Base-by-base conservation (phyloP, 345 rosid genomes). In the Aegle marmelos region DNA sequence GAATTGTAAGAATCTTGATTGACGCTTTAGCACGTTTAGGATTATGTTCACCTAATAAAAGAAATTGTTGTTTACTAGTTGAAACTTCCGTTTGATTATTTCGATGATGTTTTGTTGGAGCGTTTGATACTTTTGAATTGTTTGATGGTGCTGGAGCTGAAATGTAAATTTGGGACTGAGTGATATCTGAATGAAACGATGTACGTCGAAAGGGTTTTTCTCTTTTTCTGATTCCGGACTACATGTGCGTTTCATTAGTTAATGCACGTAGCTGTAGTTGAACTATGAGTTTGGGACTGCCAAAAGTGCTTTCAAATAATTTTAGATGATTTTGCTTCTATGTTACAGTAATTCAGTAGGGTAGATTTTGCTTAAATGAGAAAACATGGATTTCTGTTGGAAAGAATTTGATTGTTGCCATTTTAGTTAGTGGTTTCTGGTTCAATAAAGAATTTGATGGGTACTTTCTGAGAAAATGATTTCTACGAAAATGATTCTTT, bases 1-100 rank as follows among this genome's bases (percentile, higher is more conserved):
- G 86, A 87, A 81, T 81, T 59, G 92, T 92, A 83, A 84, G 93
- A 78, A 25, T 73, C 56, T 24, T 17, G 16, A 74, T n/a, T 9
- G 24, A 74, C 25, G 4, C 68, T 60, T 27, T 61, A 10, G 27
- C n/a, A 27, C 14, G 9, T 39, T 60, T 73, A 66, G 41, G 68
- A 31, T 64, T 70, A 24, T n/a, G 14, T 53, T 16, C 57, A 17
- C 57, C n/a, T 53, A 53, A 53, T 53, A 7, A 17, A 53, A 45
- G 50, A 45, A 45, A 45, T 17, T 53, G 57, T 53, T 53, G 57
- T 17, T 53, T 53, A 5, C 57, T 53, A 53, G 57, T 53, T 53
- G 57, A 17, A 17, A 16, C 57, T 53, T 53, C 57, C n/a, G 17
- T 53, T 53, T 53, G 57, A 53, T 53, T 53, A 17, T 19, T 53